These are phyloP conservation scores for Penicillium tannophilum DNA, from an alignment of 495 filamentous ascomycete species.

Conservation along the genomic window DNA sequence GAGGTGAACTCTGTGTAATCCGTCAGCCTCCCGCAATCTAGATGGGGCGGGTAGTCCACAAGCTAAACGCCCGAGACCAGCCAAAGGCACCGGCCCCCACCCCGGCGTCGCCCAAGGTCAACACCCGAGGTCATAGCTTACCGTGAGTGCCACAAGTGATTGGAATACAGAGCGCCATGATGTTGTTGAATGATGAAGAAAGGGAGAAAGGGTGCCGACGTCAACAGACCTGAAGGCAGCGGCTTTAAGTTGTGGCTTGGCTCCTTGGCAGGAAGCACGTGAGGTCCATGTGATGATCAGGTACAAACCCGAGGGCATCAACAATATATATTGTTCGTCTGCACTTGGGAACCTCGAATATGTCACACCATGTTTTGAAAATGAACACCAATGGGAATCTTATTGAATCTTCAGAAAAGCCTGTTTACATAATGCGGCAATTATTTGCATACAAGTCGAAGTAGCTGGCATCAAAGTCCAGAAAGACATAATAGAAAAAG, in stretches of 20 bases:
- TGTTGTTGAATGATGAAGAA: slow-evolving; percentile 5
- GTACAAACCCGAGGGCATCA: background rate
- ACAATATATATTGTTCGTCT: background rate
- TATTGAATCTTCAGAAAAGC: slow-evolving; percentile 5
- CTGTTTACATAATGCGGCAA: slow-evolving; percentile 20
- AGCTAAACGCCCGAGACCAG: slow-evolving; percentile 21
- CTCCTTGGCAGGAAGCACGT: slow-evolving; percentile 28
- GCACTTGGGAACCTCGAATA: too few relatives aligned
- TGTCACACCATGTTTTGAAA: too few relatives aligned
- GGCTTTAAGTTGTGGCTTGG: slow-evolving; percentile 34
- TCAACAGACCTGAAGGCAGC: slow-evolving; percentile 23
- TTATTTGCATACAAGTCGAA: slow-evolving; percentile 11
- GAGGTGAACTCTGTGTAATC: slow-evolving; percentile 49
- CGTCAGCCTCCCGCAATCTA: slow-evolving; percentile 13
- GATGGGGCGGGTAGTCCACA: slow-evolving; percentile 9
- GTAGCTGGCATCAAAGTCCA: slow-evolving; percentile 6
- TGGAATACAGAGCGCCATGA: slow-evolving; percentile 55
- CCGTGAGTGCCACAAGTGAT: slow-evolving; percentile 56
- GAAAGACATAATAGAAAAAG: slow-evolving; percentile 9
- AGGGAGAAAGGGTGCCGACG: background rate
- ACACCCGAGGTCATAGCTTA: slow-evolving; percentile 23
- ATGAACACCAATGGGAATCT: background rate
- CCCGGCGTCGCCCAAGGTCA: background rate
- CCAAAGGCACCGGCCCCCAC: slow-evolving; percentile 15
- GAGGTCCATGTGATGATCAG: slow-evolving; percentile 24